Evolutionary conservation across 2,329 filamentous ascomycete genomes (phyloP).

Genomic region (Hypoxylon sp.): DNA sequence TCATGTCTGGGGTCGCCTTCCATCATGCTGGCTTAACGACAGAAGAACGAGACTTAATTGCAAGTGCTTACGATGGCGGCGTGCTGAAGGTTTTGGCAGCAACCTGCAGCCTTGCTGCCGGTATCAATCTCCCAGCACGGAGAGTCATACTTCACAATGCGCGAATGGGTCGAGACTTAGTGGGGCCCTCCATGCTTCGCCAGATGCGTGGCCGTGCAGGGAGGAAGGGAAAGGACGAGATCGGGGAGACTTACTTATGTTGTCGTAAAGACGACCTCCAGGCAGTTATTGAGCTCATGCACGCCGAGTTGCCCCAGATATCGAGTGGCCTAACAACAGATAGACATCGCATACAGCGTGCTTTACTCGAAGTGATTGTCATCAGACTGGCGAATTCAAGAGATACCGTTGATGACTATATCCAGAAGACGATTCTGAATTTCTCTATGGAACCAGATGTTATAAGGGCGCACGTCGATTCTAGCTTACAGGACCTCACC

Average conservation of each 20-base stretch:
- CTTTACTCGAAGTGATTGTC: constrained; percentile 78
- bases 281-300: constrained; percentile 77
- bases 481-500: constrained; percentile 71
- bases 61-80: constrained; percentile 78
- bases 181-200: constrained; percentile 84
- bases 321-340: constrained; percentile 78
- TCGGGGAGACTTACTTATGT: constrained; percentile 84
- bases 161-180: constrained; percentile 81
- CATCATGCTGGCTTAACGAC: constrained; percentile 80
- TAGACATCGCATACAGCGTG: constrained; percentile 78
- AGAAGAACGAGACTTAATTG: constrained; percentile 81
- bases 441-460: constrained; percentile 67
- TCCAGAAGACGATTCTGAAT: constrained; percentile 76
- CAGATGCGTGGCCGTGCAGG: constrained; percentile 87
- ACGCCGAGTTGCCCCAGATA: constrained; percentile 79
- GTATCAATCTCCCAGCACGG: constrained; percentile 81
- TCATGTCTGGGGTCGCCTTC: constrained; percentile 79
- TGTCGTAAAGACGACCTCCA: constrained; percentile 78
- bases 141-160: constrained; percentile 83
- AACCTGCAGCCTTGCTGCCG: constrained; percentile 84
- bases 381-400: constrained; percentile 76
- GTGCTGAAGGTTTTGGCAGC: constrained; percentile 79
- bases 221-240: constrained; percentile 82
- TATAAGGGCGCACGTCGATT: constrained; percentile 69
- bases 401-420: constrained; percentile 77